Percentiles rank a stretch among this genome's conserved stretches.
Conservation (phyloP, 805 yeast genomes). For the Ogataea siamensis region DNA sequence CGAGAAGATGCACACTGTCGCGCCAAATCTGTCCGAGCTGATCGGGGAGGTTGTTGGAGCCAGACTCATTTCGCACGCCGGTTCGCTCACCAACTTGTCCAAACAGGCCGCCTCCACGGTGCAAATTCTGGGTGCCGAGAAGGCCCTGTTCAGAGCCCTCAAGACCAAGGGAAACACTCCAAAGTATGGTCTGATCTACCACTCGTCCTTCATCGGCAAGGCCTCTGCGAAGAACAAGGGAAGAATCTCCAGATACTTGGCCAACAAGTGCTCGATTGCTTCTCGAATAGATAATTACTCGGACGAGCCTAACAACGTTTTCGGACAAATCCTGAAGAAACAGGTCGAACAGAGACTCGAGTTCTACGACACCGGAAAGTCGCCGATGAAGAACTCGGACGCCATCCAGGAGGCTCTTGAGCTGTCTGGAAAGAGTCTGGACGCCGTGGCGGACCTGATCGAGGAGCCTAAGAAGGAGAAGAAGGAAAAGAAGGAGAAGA, state of each 20-base stretch:
- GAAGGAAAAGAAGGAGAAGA: slow-evolving; percentile 44
- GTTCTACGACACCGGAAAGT: slow-evolving; percentile 93
- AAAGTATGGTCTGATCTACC: slow-evolving; percentile 92
- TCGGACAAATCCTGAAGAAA: slow-evolving; percentile 87
- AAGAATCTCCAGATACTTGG: slow-evolving; percentile 96
- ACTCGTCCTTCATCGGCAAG: slow-evolving; percentile 89
- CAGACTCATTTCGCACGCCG: slow-evolving; percentile 96
- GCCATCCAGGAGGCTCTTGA: slow-evolving; percentile 92
- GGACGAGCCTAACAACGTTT: slow-evolving; percentile 86
- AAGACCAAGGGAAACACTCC: slow-evolving; percentile 97
- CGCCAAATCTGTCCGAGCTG: slow-evolving; percentile 93
- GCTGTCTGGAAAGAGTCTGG: slow-evolving; percentile 41
- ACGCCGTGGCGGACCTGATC: slow-evolving; percentile 28
- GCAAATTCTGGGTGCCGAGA: slow-evolving; percentile 96
- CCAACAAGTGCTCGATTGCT: slow-evolving; percentile 98
- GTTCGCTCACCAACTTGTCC: slow-evolving; percentile 92
- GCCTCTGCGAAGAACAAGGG: slow-evolving; percentile 98
- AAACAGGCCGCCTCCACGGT: slow-evolving; percentile 99
- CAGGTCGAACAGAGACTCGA: slow-evolving; percentile 98
- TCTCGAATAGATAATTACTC: slow-evolving; percentile 97
- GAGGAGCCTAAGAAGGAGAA: slow-evolving; percentile 40
- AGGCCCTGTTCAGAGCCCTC: slow-evolving; percentile 93
- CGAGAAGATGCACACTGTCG: slow-evolving; percentile 96
- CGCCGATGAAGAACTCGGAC: slow-evolving; percentile 94
- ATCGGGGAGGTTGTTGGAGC: slow-evolving; percentile 99